Conservation (phyloP, 208 protist genomes). For the Leishmania gerbilli region DNA sequence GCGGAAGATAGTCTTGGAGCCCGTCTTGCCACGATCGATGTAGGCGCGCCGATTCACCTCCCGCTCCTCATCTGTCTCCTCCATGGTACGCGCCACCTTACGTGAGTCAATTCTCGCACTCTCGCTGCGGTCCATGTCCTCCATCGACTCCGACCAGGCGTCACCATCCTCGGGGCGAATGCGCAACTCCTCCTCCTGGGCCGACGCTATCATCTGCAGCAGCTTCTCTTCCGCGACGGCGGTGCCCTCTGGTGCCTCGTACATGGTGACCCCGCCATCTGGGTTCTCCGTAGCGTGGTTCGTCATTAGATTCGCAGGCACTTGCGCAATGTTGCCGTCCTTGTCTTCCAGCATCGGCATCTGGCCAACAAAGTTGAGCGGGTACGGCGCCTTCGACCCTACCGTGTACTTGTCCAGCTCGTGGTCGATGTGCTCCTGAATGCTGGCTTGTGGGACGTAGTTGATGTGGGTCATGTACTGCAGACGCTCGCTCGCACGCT, state of each 20-base stretch:
- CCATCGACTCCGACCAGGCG: slow-evolving; percentile 67
- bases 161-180: slow-evolving; percentile 41
- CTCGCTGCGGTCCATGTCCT: slow-evolving; percentile 81
- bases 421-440: slow-evolving; percentile 85
- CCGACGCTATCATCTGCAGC: slow-evolving; percentile 78
- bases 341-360: slow-evolving; percentile 88
- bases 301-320: slow-evolving; percentile 65
- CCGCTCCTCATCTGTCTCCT: slow-evolving; percentile 84
- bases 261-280: slow-evolving; percentile 58
- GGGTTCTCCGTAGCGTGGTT: slow-evolving; percentile 81
- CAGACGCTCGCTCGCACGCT: slow-evolving; percentile 89
- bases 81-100: slow-evolving; percentile 84
- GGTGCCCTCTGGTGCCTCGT: slow-evolving; percentile 63
- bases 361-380: slow-evolving; percentile 91
- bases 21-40: slow-evolving; percentile 88
- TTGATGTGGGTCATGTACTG: slow-evolving; percentile 90
- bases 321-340: slow-evolving; percentile 82
- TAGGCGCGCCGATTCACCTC: slow-evolving; percentile 81
- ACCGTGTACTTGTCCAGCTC: slow-evolving; percentile 91
- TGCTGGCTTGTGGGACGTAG: slow-evolving; percentile 72
- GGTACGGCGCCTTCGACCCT: slow-evolving; percentile 70
- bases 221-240: slow-evolving; percentile 70
- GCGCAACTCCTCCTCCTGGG: slow-evolving; percentile 80
- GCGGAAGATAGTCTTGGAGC: slow-evolving; percentile 77
- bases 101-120: slow-evolving; percentile 44